These are phyloP conservation scores for Yueomyces sp. DNA, from an alignment of 805 yeast genomes.

Conservation along the genomic window DNA sequence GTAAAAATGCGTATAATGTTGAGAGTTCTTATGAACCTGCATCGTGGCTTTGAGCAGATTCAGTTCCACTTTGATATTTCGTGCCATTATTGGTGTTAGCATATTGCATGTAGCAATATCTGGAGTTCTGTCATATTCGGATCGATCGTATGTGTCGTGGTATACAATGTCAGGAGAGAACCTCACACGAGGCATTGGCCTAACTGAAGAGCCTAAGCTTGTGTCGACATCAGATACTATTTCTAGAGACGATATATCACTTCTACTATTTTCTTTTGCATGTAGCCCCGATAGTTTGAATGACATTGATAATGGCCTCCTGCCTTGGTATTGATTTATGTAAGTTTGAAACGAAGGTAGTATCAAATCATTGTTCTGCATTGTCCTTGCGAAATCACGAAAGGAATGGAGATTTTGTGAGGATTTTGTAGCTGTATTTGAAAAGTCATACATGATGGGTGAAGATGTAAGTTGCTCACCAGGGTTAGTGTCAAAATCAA, in stretches of 20 bases:
- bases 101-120: slow-evolving; percentile 88
- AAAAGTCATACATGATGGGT: too few species aligned
- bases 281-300: slow-evolving; percentile 36
- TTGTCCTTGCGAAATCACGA: too few species aligned
- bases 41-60: slow-evolving; percentile 66
- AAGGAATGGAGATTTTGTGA: too few species aligned
- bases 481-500: background rate
- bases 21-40: slow-evolving; percentile 72
- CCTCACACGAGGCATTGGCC: slow-evolving; percentile 19
- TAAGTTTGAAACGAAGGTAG: background rate
- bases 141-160: slow-evolving; percentile 71
- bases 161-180: slow-evolving; percentile 76
- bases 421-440: too few species aligned
- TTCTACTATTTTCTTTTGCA: slow-evolving; percentile 3
- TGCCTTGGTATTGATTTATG: slow-evolving; percentile 8
- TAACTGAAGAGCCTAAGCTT: slow-evolving; percentile 6
- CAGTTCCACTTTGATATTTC: slow-evolving; percentile 72
- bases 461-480: too few species aligned
- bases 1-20: slow-evolving; percentile 74
- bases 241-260: too few species aligned
- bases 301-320: slow-evolving; percentile 34
- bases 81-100: slow-evolving; percentile 76
- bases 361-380: too few species aligned
- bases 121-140: slow-evolving; percentile 86
- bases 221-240: too few species aligned